phyloP scores from a whole-genome alignment of 768 basidiomycete genomes.

The Hygrophorus russula region DNA sequence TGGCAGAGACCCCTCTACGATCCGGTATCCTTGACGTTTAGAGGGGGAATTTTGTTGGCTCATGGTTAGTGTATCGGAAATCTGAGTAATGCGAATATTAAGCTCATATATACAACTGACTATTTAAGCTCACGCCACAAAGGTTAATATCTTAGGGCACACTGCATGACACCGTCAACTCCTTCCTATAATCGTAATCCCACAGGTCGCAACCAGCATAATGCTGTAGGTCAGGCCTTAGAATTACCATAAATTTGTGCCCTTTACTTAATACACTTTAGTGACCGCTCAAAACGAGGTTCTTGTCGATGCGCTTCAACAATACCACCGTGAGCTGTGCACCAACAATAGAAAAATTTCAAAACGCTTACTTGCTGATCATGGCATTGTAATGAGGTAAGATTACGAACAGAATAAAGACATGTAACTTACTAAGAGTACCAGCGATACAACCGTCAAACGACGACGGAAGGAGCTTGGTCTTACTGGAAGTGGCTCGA shows the following conservation, averaged over 20 bases:
- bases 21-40: too few relatives aligned
- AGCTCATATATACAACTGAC: too few relatives aligned
- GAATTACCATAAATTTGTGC: background rate
- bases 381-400: conserved; percentile 20
- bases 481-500: conserved; percentile 18
- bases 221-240: conserved; percentile 16
- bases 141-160: too few relatives aligned
- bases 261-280: background rate
- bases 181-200: conserved; percentile 10
- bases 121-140: too few relatives aligned
- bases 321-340: conserved; percentile 17
- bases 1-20: too few relatives aligned
- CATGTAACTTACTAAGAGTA: too few relatives aligned
- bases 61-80: too few relatives aligned
- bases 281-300: conserved; percentile 15
- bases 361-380: conserved; percentile 14
- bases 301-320: conserved; percentile 10
- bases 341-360: conserved; percentile 17
- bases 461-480: conserved; percentile 18
- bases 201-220: conserved; percentile 18
- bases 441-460: conserved; percentile 17
- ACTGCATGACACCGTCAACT: background rate
- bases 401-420: too few relatives aligned
- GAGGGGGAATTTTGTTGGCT: too few relatives aligned
- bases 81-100: too few relatives aligned